phyloP scores from a whole-genome alignment of 2,329 filamentous ascomycete genomes.

The Stylonectria norvegica region DNA sequence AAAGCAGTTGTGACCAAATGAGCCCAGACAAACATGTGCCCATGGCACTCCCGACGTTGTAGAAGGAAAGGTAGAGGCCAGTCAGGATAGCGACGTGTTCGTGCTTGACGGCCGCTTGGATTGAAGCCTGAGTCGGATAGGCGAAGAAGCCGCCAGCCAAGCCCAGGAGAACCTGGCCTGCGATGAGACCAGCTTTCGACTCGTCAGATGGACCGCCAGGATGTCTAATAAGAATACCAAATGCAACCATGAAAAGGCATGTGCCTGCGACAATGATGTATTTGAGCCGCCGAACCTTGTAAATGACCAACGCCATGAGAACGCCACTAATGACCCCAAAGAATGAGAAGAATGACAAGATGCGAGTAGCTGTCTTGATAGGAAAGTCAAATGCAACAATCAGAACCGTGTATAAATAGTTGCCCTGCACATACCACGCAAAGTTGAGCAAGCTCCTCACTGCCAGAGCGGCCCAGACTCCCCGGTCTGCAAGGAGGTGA shows the following conservation, averaged over 20 bases:
- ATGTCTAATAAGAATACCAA: conserved; percentile 53
- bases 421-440: conserved; percentile 55
- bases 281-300: conserved; percentile 52
- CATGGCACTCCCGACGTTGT: conserved; percentile 40
- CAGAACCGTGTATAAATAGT: conserved; percentile 59
- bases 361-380: conserved; percentile 52
- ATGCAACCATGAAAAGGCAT: conserved; percentile 52
- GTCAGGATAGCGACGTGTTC: conserved; percentile 40
- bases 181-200: conserved; percentile 50
- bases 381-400: conserved; percentile 56
- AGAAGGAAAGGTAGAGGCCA: conserved; percentile 39
- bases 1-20: conserved; percentile 42
- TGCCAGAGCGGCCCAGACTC: conserved; percentile 57
- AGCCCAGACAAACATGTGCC: conserved; percentile 40
- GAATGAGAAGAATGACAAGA: conserved; percentile 52
- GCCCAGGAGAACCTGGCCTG: conserved; percentile 54
- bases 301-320: conserved; percentile 49
- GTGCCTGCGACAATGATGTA: conserved; percentile 57
- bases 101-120: conserved; percentile 36
- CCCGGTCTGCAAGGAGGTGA: conserved; percentile 55
- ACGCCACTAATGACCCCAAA: conserved; percentile 54
- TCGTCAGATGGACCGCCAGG: conserved; percentile 44
- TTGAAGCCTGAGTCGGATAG: conserved; percentile 39
- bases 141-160: conserved; percentile 57
- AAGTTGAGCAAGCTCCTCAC: conserved; percentile 50